phyloP scores from a whole-genome alignment of 106 monocot species.

The Allium fistulosum region DNA sequence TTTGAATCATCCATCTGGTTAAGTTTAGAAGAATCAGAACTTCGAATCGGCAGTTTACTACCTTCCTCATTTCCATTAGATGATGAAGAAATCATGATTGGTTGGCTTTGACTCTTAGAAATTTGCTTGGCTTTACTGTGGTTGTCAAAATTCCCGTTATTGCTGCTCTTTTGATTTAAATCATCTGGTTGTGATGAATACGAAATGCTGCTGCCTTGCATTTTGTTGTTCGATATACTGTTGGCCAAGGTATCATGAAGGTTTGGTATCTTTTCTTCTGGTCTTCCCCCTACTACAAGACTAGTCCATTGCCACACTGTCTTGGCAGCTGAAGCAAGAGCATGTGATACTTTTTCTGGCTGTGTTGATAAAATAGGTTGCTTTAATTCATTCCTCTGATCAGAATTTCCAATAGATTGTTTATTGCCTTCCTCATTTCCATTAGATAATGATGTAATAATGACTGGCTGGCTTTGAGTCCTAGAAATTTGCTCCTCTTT shows the following conservation, averaged over 20 bases:
- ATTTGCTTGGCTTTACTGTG: conserved; percentile 18
- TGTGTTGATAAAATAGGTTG: conserved; percentile 36
- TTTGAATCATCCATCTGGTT: neutral
- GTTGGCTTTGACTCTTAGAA: conserved; percentile 1
- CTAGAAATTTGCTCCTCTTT: conserved; percentile 13
- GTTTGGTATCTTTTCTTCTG: no score
- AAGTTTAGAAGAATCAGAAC: neutral
- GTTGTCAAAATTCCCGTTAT: neutral
- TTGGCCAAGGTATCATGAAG: no score
- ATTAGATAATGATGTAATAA: neutral
- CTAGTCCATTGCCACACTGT: conserved; percentile 49
- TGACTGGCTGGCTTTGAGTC: conserved; percentile 3
- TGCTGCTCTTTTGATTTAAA: neutral
- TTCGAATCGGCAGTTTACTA: neutral
- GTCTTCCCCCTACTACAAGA: conserved; percentile 30
- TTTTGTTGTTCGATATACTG: no score
- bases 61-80: conserved; percentile 5
- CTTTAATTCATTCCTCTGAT: neutral
- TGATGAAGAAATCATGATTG: neutral
- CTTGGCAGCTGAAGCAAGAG: conserved; percentile 34
- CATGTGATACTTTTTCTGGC: conserved; percentile 48
- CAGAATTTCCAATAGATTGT: conserved; percentile 2
- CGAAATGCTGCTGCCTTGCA: no score
- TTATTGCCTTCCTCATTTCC: neutral
- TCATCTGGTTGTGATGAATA: neutral